A percentile compares a stretch with the other conserved stretches of the same genome.
Evolutionary conservation across 805 yeast species (phyloP).

Genomic region (Yarrowia porcina): DNA sequence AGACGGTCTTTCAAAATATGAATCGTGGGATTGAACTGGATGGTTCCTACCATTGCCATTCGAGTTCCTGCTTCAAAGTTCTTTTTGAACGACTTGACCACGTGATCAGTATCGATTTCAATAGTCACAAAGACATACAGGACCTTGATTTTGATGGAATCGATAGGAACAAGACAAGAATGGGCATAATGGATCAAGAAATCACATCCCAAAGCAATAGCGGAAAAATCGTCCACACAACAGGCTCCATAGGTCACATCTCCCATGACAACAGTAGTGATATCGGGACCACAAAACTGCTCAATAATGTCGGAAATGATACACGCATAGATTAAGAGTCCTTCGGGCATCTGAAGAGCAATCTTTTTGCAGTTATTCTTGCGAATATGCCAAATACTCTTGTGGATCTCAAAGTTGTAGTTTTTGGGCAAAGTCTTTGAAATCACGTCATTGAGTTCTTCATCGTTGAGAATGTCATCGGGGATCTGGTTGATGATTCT

Average conservation of each 20-base stretch:
- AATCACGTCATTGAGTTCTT: slow-evolving; percentile 80
- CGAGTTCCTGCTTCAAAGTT: slow-evolving; percentile 64
- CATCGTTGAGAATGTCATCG: slow-evolving; percentile 72
- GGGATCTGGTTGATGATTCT: slow-evolving; percentile 80
- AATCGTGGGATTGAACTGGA: slow-evolving; percentile 92
- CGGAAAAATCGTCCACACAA: slow-evolving; percentile 95
- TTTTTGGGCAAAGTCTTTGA: slow-evolving; percentile 72
- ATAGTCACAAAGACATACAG: slow-evolving; percentile 95
- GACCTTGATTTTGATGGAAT: slow-evolving; percentile 84
- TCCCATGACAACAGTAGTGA: slow-evolving; percentile 93
- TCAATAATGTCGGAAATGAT: slow-evolving; percentile 88
- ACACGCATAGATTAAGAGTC: slow-evolving; percentile 80
- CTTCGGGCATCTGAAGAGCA: slow-evolving; percentile 97
- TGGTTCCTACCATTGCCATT: slow-evolving; percentile 88
- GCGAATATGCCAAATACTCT: slow-evolving; percentile 88
- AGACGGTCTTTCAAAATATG: slow-evolving; percentile 69
- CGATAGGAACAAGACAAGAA: slow-evolving; percentile 93
- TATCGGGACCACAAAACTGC: slow-evolving; percentile 66
- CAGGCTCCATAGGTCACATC: slow-evolving; percentile 99
- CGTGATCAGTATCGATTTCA: slow-evolving; percentile 76
- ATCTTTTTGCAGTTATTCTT: slow-evolving; percentile 75
- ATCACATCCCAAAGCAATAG: slow-evolving; percentile 88
- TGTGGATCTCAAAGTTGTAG: slow-evolving; percentile 93
- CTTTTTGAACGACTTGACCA: slow-evolving; percentile 67
- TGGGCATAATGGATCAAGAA: slow-evolving; percentile 96